A percentile compares a stretch with the other conserved stretches of the same genome.
These are phyloP conservation scores for Hevea brasiliensis DNA, from an alignment of 345 rosid species.

Conservation along the genomic window DNA sequence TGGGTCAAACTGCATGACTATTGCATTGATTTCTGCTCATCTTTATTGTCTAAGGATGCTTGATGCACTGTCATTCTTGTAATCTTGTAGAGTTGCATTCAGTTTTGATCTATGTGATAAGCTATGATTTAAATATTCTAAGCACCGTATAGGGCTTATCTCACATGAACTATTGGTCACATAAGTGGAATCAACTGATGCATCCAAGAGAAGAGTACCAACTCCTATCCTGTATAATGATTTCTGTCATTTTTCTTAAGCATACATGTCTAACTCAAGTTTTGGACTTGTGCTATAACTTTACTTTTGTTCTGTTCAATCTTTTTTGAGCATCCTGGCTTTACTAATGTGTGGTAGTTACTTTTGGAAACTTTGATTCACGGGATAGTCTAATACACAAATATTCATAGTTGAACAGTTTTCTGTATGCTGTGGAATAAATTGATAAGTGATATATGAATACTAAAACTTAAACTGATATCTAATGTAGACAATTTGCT, in stretches of 20 bases:
- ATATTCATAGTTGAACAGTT: neutral
- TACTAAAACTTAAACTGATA: constrained; percentile 15
- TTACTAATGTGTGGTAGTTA: neutral
- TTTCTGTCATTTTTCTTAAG: neutral
- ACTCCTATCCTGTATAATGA: neutral
- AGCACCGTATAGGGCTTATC: neutral
- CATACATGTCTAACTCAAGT: neutral
- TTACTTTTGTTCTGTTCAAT: no score
- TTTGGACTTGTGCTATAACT: neutral
- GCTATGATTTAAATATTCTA: neutral
- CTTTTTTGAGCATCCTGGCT: no score
- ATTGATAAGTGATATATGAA: constrained; percentile 7
- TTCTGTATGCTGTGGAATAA: neutral
- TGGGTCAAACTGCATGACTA: neutral
- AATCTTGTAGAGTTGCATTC: neutral
- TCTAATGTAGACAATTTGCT: constrained; percentile 83
- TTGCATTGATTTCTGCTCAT: neutral
- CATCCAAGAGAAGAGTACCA: neutral
- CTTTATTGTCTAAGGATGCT: neutral
- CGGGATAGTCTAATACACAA: neutral
- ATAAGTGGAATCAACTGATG: neutral
- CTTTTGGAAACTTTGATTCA: neutral
- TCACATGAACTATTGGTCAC: neutral
- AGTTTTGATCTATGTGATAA: neutral
- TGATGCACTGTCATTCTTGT: neutral